Base-by-base conservation (phyloP, 306 rosid genomes). In the Begonia peltatifolia region DNA sequence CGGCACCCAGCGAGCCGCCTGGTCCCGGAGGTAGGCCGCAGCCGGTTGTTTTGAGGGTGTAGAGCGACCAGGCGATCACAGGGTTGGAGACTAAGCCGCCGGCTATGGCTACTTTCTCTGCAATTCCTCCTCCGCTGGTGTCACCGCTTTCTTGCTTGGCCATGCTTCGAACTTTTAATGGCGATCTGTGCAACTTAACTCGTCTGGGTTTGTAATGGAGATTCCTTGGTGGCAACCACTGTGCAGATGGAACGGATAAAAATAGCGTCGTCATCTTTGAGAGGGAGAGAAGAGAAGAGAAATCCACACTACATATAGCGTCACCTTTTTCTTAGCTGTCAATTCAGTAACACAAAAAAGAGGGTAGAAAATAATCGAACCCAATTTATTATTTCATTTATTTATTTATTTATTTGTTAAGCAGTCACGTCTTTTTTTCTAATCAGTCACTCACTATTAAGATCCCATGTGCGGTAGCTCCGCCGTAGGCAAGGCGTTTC, bases 21-120 rank as follows among this genome's bases (percentile, higher is more conserved):
- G 94, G 99, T 9, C 99, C 99, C 0, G 99, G 99, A 0, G 95
- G 97, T 11, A 89, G 68, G 6, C 97, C 97, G 5, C 97, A 89
- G 0, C 95, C 99, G 0, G 99, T 90, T 23, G 94, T 79, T 68
- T 90, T 86, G 44, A 90, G 90, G 0, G 95, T 79, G 79, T 72
- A 90, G 36, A 90, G 95, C 0, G 99, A 90, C 95, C 94, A 90
- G 2, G 76, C 94, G 11, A 90, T 86, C 12, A 90, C 87, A 2
- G 95, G 94, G 6, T 71, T 46, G 38, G 99, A 77, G 42, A 90
- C 62, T n/a, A 90, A 58, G 11, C 99, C 99, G 4, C 86, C 79
- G 0, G 68, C 81, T 56, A 83, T 75, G 10, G 88, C 94, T n/a
- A 58, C 72, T 66, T 64, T 85, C 79, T 86, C 94, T 41, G 52